Percentiles rank a stretch among this genome's conserved stretches.
phyloP scores from a whole-genome alignment of 805 yeast species.

The Wickerhamiella spandovensis region DNA sequence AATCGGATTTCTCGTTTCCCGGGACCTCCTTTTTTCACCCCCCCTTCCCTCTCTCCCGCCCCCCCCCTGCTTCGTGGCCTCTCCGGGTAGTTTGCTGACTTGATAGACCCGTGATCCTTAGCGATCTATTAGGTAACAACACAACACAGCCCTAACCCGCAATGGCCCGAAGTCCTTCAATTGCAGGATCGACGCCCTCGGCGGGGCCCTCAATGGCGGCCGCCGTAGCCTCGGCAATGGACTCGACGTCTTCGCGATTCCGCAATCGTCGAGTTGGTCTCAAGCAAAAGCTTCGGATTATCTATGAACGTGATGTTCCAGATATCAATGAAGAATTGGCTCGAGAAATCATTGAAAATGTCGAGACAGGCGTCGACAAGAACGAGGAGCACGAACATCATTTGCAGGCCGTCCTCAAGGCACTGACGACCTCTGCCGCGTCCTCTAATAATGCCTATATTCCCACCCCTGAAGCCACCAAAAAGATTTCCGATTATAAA shows the following conservation, averaged over 20 bases:
- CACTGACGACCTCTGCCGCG: conserved; percentile 48
- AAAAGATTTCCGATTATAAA: conserved; percentile 60
- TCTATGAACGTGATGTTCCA: conserved; percentile 67
- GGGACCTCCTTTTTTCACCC: too few relatives aligned
- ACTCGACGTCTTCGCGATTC: conserved; percentile 42
- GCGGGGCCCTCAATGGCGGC: background rate
- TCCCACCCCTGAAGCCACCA: conserved; percentile 94
- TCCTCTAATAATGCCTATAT: conserved; percentile 46
- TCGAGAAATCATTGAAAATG: conserved; percentile 63
- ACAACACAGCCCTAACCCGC: background rate
- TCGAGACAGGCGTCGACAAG: conserved; percentile 96
- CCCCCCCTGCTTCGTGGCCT: background rate
- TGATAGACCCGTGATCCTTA: background rate
- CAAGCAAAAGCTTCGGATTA: conserved; percentile 69
- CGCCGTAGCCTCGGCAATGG: background rate
- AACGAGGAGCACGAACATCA: conserved; percentile 96
- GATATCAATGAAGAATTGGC: conserved; percentile 67
- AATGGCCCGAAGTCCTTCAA: background rate
- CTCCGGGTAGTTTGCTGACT: background rate
- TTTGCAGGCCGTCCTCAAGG: conserved; percentile 79
- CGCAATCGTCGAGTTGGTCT: conserved; percentile 92
- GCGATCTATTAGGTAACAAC: background rate
- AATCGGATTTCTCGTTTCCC: too few relatives aligned
- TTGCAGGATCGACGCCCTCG: background rate
- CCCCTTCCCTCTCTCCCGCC: background rate